Evolutionary conservation across 2,329 filamentous ascomycete species (phyloP), one percentile per base, ranked within the genome.

Genomic region (Aspergillus terreus): DNA sequence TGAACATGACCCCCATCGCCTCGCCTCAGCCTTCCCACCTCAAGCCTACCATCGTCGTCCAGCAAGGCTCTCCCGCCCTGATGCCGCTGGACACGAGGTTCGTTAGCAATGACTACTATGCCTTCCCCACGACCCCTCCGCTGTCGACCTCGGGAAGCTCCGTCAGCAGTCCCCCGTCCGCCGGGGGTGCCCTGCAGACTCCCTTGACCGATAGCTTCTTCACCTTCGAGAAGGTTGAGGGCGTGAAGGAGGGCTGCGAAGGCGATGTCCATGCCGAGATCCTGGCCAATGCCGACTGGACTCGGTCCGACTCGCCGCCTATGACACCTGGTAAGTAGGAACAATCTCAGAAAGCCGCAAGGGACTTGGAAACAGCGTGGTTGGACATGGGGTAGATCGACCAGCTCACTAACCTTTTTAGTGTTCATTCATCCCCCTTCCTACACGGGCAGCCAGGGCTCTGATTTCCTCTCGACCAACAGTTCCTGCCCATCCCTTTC

Each of bases 71-170:
- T 71, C 72, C 73, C 68, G 63, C 73, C 69, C 65, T 78, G 47
- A 65, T 82, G 59, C 78, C 90, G 63, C 75, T 95, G 58, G 88
- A 95, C 71, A 90, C 88, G 14, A 86, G 91, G 61, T 82, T 88
- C 55, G 76, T 79, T 62, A 80, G 85, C 61, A 72, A 74, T 27
- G 83, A 86, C 53, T 72, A 78, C 61, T 81, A 84, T 58, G 88
- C 86, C 73, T 90, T 89, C 66, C 92, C 92, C 32, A 85, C 90
- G 6, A 96, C 92, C 17, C 92, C 92, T 45, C 88, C 91, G 43
- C 80, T 96, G 63, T 96, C 92, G 21, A 86, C 88, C 2, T 87
- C 90, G 27, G 87, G 88, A 59, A 96, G 91, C 78, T 85, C 83
- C 51, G 87, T 90, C 64, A 90, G 89, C 76, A 96, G 90, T 79